Evolutionary conservation across 2,329 filamentous ascomycete genomes (phyloP).

Genomic region (Tolypocladium tropicale): DNA sequence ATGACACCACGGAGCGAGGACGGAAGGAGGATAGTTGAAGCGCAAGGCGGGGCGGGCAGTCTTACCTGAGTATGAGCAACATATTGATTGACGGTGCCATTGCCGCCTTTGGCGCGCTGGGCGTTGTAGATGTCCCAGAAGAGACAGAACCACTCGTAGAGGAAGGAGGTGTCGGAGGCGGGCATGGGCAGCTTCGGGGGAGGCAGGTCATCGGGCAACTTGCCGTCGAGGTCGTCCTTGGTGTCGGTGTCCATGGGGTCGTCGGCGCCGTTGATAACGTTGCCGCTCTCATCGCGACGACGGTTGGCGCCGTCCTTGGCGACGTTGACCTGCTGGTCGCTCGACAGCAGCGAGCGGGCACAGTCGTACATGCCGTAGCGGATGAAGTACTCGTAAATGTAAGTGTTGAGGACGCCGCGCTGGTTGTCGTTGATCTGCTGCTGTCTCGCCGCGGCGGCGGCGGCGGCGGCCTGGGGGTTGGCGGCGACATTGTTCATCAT

Average conservation of each 20-base stretch:
- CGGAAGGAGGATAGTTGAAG: slow-evolving; percentile 1
- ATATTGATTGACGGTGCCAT: slow-evolving; percentile 60
- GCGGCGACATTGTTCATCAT: slow-evolving; percentile 54
- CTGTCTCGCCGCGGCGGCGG: slow-evolving; percentile 22
- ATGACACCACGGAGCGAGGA: neutral
- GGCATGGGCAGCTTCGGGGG: slow-evolving; percentile 57
- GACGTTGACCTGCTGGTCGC: slow-evolving; percentile 56
- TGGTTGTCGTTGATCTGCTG: slow-evolving; percentile 34
- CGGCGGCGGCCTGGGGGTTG: slow-evolving; percentile 23
- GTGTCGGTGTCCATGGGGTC: slow-evolving; percentile 74
- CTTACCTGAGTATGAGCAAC: slow-evolving; percentile 72
- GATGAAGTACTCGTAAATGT: slow-evolving; percentile 87
- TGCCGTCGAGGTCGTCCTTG: slow-evolving; percentile 66
- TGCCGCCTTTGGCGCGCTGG: slow-evolving; percentile 60
- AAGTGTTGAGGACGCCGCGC: slow-evolving; percentile 63
- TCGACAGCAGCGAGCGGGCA: slow-evolving; percentile 62
- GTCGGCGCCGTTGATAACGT: slow-evolving; percentile 58
- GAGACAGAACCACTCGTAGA: slow-evolving; percentile 95
- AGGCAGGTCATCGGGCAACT: slow-evolving; percentile 72
- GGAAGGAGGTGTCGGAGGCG: slow-evolving; percentile 64
- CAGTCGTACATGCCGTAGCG: slow-evolving; percentile 76
- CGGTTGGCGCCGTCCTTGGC: slow-evolving; percentile 60
- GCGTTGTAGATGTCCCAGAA: slow-evolving; percentile 96
- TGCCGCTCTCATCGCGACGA: slow-evolving; percentile 57
- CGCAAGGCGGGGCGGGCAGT: neutral